A percentile compares a stretch with the other conserved stretches of the same genome.
Evolutionary conservation across 768 basidiomycete species (phyloP).

Genomic region (Sistotremastrum niveocremeum): DNA sequence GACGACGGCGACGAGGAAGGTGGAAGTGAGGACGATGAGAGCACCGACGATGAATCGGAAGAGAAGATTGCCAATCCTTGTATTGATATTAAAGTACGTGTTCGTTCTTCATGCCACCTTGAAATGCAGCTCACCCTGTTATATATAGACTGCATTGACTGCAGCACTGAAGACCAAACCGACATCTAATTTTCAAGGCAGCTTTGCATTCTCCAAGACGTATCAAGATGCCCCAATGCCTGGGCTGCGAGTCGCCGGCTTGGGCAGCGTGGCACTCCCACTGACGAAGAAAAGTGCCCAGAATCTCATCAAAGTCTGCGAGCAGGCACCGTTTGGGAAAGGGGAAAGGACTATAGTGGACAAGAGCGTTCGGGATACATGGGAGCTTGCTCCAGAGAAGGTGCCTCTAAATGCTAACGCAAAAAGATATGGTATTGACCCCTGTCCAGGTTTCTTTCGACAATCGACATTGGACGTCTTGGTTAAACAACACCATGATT

Average conservation of each 20-base stretch:
- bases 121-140: too few relatives aligned
- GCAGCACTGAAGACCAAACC: too few relatives aligned
- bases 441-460: conserved; percentile 20
- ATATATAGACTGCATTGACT: too few relatives aligned
- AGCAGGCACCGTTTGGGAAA: conserved; percentile 32
- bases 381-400: conserved; percentile 31
- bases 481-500: conserved; percentile 18
- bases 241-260: conserved; percentile 21
- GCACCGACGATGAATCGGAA: too few relatives aligned
- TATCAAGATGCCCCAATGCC: conserved; percentile 27
- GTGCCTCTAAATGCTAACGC: conserved; percentile 3
- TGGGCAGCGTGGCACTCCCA: conserved; percentile 32
- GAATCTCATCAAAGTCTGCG: conserved; percentile 20
- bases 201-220: conserved; percentile 17
- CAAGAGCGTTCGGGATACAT: conserved; percentile 32
- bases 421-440: neutral
- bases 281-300: conserved; percentile 26
- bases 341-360: conserved; percentile 30
- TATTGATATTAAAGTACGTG: too few relatives aligned
- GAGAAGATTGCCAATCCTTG: too few relatives aligned
- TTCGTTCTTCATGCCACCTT: too few relatives aligned
- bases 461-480: conserved; percentile 28
- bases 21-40: too few relatives aligned
- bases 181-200: conserved; percentile 17
- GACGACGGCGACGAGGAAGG: too few relatives aligned